A percentile compares a stretch with the other conserved stretches of the same genome.
Evolutionary conservation across 306 rosid species (phyloP).

Genomic region (Dicorynia guianensis): DNA sequence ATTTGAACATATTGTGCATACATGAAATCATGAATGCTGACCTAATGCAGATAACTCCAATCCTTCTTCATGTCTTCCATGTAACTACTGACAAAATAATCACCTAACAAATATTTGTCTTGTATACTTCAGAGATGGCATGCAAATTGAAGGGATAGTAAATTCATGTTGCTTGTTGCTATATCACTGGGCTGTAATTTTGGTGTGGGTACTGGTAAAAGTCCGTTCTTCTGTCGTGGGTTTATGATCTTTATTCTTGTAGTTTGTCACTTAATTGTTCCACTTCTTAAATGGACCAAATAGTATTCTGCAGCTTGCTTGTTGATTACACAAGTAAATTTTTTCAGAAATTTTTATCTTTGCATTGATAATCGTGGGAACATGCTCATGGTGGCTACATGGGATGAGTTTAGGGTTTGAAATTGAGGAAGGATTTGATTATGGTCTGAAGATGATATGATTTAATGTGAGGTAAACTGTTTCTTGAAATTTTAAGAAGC

Average conservation of each 20-base stretch:
- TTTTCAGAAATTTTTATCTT: background rate
- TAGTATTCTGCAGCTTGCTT: background rate
- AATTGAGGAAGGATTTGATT: background rate
- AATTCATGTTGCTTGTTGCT: background rate
- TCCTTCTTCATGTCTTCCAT: constrained; percentile 1
- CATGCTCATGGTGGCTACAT: background rate
- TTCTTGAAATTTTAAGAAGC: background rate
- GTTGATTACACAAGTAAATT: background rate
- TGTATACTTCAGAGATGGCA: background rate
- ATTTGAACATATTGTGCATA: background rate
- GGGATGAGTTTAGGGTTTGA: background rate
- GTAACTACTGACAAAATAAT: background rate
- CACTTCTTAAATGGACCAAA: background rate
- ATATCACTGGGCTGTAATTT: background rate
- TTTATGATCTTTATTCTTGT: background rate
- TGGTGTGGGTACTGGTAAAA: background rate
- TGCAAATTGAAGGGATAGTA: background rate
- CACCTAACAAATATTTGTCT: background rate
- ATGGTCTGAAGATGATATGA: background rate
- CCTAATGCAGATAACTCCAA: constrained; percentile 8
- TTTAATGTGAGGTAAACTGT: constrained; percentile 1
- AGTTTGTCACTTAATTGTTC: constrained; percentile 16
- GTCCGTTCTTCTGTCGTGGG: constrained; percentile 3
- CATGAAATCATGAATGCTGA: background rate
- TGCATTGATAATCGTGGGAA: background rate